Percentiles rank a stretch among this genome's conserved stretches.
Evolutionary conservation across 2,329 filamentous ascomycete genomes (phyloP).

Genomic region (Orbilia brochopaga): DNA sequence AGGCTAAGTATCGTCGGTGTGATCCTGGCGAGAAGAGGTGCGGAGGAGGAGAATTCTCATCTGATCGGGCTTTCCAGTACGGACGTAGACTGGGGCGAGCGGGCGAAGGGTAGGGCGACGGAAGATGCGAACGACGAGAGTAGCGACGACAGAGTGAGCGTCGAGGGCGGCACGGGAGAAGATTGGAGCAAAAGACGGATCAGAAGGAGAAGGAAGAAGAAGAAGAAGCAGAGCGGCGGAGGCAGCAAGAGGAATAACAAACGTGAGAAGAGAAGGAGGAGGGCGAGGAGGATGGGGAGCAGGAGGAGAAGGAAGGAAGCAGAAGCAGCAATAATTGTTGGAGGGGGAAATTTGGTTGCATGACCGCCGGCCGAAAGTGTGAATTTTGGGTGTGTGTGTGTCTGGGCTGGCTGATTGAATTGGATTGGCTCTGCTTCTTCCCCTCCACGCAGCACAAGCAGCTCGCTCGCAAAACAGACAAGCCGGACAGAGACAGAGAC

Average conservation of each 20-base stretch:
- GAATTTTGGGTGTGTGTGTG: conserved; percentile 50
- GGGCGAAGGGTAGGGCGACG: conserved; percentile 57
- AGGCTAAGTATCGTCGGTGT: conserved; percentile 56
- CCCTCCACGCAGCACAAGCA: conserved; percentile 11
- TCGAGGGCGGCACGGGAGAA: conserved; percentile 6
- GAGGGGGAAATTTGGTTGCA: conserved; percentile 54
- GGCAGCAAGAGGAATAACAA: conserved; percentile 56
- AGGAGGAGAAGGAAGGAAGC: conserved; percentile 53
- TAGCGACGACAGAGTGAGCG: conserved; percentile 55
- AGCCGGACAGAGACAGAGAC: too few relatives aligned
- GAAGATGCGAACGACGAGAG: conserved; percentile 55
- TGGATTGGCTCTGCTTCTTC: conserved; percentile 35
- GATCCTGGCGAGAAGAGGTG: conserved; percentile 48
- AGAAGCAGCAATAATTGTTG: conserved; percentile 54
- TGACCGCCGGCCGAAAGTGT: conserved; percentile 52
- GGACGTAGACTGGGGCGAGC: conserved; percentile 41
- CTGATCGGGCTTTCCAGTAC: conserved; percentile 49
- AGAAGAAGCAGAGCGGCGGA: too few relatives aligned
- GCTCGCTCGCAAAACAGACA: conserved; percentile 1
- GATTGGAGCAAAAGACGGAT: conserved; percentile 54
- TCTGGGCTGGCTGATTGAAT: conserved; percentile 41
- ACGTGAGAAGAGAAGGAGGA: conserved; percentile 55
- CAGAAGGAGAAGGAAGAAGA: conserved; percentile 56
- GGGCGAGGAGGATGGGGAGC: conserved; percentile 41
- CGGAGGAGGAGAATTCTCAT: conserved; percentile 52